phyloP scores from a whole-genome alignment of 1,139 yeast genomes.

The Nadsonia commutata region DNA sequence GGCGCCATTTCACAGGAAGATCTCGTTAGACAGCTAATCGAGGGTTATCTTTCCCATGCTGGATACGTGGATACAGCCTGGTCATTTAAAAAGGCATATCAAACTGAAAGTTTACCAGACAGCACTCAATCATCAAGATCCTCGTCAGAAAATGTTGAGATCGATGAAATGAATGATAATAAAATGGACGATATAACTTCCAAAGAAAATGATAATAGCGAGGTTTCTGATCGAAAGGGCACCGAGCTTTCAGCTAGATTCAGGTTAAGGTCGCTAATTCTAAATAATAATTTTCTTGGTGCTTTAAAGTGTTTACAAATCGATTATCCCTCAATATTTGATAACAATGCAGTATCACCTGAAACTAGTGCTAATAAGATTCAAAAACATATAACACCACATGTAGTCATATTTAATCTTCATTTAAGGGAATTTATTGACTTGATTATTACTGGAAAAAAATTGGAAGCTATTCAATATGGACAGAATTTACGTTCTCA shows the following conservation, averaged over 20 bases:
- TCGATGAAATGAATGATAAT: conserved; percentile 7
- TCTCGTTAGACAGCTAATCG: conserved; percentile 41
- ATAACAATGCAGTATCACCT: conserved; percentile 14
- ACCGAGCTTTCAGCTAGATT: conserved; percentile 36
- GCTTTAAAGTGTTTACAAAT: conserved; percentile 31
- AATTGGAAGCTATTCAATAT: conserved; percentile 28
- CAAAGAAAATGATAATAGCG: conserved; percentile 15
- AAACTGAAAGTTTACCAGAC: conserved; percentile 4
- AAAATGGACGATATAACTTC: conserved; percentile 13
- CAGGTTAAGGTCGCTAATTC: conserved; percentile 31
- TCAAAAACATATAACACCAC: conserved; percentile 4
- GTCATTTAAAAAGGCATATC: conserved; percentile 41
- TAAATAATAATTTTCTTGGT: conserved; percentile 34
- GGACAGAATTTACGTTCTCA: conserved; percentile 29
- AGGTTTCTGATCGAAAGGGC: conserved; percentile 14
- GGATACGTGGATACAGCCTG: conserved; percentile 58
- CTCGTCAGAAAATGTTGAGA: conserved; percentile 1
- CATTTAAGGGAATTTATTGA: conserved; percentile 37
- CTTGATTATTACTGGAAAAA: conserved; percentile 20
- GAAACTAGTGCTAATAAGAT: background rate
- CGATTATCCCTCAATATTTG: conserved; percentile 35
- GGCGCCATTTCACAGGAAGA: conserved; percentile 6
- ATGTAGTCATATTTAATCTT: conserved; percentile 38
- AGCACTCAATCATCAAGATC: conserved; percentile 2
- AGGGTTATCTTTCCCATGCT: conserved; percentile 56